Evolutionary conservation across 2,329 filamentous ascomycete species (phyloP), one percentile per base, ranked within the genome.

Genomic region (Aspergillus jensenii): DNA sequence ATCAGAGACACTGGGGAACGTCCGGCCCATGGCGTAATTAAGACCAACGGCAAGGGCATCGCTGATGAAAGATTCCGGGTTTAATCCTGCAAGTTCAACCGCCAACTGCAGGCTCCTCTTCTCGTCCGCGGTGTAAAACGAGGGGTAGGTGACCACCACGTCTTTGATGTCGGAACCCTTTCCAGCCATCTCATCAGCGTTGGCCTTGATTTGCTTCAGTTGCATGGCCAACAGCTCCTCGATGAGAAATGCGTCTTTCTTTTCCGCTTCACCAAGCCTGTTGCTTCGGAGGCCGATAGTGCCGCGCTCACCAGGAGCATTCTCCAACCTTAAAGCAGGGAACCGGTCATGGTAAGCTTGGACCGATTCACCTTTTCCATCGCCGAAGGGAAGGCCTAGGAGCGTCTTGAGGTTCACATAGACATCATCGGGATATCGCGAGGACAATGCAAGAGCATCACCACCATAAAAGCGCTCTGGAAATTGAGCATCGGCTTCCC

Each of bases 161-260:
- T 96, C 92, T 56, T 87, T 87, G 48, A 98, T 86, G 57, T 81
- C 81, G 52, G 84, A 87, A 19, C 86, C 90, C 60, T 90, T 86
- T 31, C 91, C 92, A 58, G 93, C 92, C 68, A 96, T 77, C 46
- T 80, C 78, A 78, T 97, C 91, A 14, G 95, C 95, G 69, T 97
- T 98, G 72, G 87, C 87, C 74, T 89, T 90, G 67, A 98, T 87
- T 75, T 91, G 95, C 80, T 96, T 90, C 64, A 99, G 82, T 78
- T 98, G 87, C 95, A 99, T 99, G 49, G 93, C 93, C 71, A 99
- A 77, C 64, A 99, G 82, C 78, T 99, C 95, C 78, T 99, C 95
- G 0, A 98, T 88, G 68, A 90, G 84, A 70, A 87, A 89, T 15
- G 79, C 75, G 59, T 81, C 77, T 64, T 83, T 81, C 50, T 85